phyloP scores from a whole-genome alignment of 2,329 filamentous ascomycete genomes.

The Fusarium nurragi region DNA sequence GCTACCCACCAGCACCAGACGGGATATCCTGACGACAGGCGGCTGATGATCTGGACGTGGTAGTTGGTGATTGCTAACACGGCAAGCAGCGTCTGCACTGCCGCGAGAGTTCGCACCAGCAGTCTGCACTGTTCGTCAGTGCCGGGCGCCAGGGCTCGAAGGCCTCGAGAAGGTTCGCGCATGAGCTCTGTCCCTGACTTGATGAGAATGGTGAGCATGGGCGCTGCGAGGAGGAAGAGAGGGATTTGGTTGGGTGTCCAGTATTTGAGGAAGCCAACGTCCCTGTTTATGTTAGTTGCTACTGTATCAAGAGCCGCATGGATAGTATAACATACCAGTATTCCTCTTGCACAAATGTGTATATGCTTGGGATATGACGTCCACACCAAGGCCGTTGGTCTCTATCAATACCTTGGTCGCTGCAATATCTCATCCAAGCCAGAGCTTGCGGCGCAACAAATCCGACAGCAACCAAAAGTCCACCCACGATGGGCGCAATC shows the following conservation, averaged over 20 bases:
- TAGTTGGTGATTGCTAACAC: conserved; percentile 79
- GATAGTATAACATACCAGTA: conserved; percentile 78
- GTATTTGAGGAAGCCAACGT: conserved; percentile 86
- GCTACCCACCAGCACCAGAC: conserved; percentile 90
- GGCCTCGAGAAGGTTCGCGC: conserved; percentile 30
- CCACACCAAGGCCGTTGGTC: conserved; percentile 77
- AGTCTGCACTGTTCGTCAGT: conserved; percentile 29
- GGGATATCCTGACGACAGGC: conserved; percentile 87
- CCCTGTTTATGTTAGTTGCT: conserved; percentile 63
- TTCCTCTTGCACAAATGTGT: conserved; percentile 84
- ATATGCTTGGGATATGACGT: conserved; percentile 81
- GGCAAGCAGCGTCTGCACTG: conserved; percentile 77
- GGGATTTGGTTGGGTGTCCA: conserved; percentile 90
- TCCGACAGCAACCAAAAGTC: conserved; percentile 72
- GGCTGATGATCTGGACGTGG: conserved; percentile 93
- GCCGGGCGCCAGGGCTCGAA: background rate
- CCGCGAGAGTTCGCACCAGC: conserved; percentile 68
- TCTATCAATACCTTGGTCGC: conserved; percentile 31
- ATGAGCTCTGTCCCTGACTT: conserved; percentile 64
- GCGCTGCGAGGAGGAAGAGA: conserved; percentile 83
- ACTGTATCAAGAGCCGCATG: conserved; percentile 5
- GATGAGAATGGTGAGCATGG: conserved; percentile 73
- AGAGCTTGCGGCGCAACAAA: conserved; percentile 76
- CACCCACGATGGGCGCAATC: conserved; percentile 69
- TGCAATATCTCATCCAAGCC: conserved; percentile 79